Percentiles rank a stretch among this genome's conserved stretches.
phyloP scores from a whole-genome alignment of 139 green algal species.

The Tetraselmis chui region DNA sequence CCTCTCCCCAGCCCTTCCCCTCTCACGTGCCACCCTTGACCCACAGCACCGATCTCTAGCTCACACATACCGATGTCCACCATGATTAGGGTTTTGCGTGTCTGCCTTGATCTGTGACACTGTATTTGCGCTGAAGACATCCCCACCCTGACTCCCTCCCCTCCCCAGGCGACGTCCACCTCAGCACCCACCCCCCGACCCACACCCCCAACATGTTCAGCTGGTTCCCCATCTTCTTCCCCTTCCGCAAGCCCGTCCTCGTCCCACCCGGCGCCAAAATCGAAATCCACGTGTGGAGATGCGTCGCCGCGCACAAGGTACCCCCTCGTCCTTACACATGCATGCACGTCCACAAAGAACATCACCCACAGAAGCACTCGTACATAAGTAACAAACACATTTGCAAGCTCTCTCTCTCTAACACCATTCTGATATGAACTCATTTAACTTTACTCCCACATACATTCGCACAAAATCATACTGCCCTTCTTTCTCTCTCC shows the following conservation, averaged over 20 bases:
- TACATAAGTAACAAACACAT: constrained; percentile 4
- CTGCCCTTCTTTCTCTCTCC: no score
- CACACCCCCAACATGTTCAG: constrained; percentile 85
- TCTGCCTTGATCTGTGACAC: no score
- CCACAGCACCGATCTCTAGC: no score
- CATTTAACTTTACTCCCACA: background rate
- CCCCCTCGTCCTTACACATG: constrained; percentile 17
- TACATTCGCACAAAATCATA: constrained; percentile 8
- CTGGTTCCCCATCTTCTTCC: constrained; percentile 99
- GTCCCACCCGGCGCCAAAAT: constrained; percentile 50
- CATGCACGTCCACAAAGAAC: constrained; percentile 13
- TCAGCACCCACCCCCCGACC: constrained; percentile 82
- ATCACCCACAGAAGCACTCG: background rate
- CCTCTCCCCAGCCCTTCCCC: no score
- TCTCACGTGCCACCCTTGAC: no score
- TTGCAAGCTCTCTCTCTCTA: background rate
- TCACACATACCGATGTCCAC: no score
- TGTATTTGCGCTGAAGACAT: no score
- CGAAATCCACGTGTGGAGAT: constrained; percentile 80
- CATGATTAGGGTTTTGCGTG: no score
- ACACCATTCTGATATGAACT: background rate
- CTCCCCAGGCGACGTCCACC: constrained; percentile 48
- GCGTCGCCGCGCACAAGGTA: constrained; percentile 63
- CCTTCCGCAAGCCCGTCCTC: constrained; percentile 68
- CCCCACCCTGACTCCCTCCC: no score